These are phyloP conservation scores for Trichoderma koningii DNA, from an alignment of 2,329 filamentous ascomycete genomes.

Conservation along the genomic window DNA sequence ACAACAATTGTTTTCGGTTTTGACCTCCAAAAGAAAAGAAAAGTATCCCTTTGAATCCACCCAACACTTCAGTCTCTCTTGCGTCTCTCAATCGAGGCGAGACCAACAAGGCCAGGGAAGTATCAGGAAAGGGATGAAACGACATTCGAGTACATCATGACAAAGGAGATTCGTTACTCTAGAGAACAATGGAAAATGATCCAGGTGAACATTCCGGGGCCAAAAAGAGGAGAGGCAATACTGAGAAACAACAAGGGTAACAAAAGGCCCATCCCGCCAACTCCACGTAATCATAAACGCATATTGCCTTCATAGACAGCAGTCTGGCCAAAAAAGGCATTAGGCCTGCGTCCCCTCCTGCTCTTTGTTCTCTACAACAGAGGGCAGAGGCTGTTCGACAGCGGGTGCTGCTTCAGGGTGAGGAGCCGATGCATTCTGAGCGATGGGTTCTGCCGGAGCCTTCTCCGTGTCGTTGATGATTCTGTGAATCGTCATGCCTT, in stretches of 20 bases:
- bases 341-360: constrained; percentile 19
- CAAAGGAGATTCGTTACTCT: constrained; percentile 26
- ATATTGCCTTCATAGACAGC: constrained; percentile 17
- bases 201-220: neutral
- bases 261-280: constrained; percentile 6
- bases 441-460: neutral
- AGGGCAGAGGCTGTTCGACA: constrained; percentile 20
- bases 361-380: constrained; percentile 23
- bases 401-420: constrained; percentile 9
- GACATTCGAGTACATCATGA: constrained; percentile 12
- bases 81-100: too few relatives aligned
- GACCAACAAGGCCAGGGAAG: too few relatives aligned
- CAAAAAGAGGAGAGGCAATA: neutral
- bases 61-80: too few relatives aligned
- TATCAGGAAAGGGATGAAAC: neutral
- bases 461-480: constrained; percentile 11
- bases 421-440: neutral
- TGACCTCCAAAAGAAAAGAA: neutral
- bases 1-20: neutral
- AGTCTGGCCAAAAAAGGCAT: neutral
- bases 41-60: neutral
- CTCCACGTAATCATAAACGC: constrained; percentile 15
- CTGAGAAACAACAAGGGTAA: neutral
- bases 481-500: constrained; percentile 20
- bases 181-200: neutral